Evolutionary conservation across 176 grass and related monocot species (phyloP).

Genomic region (Ensete ventricosum): DNA sequence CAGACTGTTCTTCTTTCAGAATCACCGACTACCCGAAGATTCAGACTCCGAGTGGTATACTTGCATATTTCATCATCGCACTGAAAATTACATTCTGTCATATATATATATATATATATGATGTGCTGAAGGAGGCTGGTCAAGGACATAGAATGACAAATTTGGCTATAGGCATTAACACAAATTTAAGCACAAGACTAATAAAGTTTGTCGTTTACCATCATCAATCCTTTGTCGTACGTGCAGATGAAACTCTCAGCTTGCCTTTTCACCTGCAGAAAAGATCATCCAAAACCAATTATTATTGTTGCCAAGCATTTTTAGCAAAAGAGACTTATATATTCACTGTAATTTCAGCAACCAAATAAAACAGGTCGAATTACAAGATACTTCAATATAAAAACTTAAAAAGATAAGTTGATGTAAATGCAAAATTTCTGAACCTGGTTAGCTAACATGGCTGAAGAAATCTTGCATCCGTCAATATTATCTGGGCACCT

Average conservation of each 20-base stretch:
- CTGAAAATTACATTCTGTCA: constrained; percentile 24
- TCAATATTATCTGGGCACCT: constrained; percentile 66
- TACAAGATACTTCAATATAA: neutral
- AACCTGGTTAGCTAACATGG: constrained; percentile 82
- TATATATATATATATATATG: neutral
- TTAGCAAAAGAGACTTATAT: neutral
- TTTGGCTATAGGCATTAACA: neutral
- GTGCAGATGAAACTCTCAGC: constrained; percentile 72
- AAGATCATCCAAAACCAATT: constrained; percentile 11
- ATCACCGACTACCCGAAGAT: constrained; percentile 85
- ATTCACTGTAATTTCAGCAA: neutral
- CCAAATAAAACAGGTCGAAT: neutral
- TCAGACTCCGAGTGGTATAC: constrained; percentile 58
- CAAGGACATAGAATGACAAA: neutral
- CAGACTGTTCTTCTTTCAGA: constrained; percentile 74
- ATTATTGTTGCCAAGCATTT: constrained; percentile 1
- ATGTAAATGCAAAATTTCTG: neutral
- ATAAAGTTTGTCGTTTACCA: constrained; percentile 39
- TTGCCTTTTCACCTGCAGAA: constrained; percentile 80
- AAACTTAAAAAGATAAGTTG: neutral
- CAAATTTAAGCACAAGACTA: neutral
- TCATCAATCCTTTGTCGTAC: constrained; percentile 79
- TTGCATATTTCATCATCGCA: constrained; percentile 85
- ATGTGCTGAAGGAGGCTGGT: neutral
- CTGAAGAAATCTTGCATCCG: constrained; percentile 50